These are phyloP conservation scores for Aspergillus affinis DNA, from an alignment of 495 filamentous ascomycete genomes.

Conservation along the genomic window DNA sequence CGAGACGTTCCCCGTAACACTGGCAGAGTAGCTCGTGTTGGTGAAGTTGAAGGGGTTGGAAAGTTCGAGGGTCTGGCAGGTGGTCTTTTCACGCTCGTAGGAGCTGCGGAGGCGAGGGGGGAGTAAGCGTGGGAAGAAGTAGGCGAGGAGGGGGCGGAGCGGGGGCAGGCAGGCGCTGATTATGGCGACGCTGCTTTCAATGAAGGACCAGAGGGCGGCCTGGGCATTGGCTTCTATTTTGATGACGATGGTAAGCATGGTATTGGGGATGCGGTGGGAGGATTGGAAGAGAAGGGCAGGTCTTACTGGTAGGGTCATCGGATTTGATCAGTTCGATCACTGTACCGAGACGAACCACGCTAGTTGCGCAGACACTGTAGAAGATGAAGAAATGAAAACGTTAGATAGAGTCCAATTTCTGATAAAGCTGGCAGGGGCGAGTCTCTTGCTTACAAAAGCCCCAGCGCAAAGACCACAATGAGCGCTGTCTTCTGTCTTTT, in stretches of 20 bases:
- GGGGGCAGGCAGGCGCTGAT: conserved; percentile 82
- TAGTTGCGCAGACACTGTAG: conserved; percentile 39
- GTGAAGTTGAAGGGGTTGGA: conserved; percentile 5
- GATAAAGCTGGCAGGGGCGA: background rate
- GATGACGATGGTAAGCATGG: conserved; percentile 5
- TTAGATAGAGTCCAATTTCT: background rate
- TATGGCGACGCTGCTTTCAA: conserved; percentile 80
- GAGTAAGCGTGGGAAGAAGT: conserved; percentile 57
- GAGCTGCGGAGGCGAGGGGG: conserved; percentile 21
- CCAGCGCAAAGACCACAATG: conserved; percentile 45
- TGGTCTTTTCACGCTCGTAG: conserved; percentile 19
- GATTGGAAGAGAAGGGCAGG: background rate
- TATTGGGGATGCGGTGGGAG: background rate
- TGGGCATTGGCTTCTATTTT: conserved; percentile 42
- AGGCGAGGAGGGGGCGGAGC: conserved; percentile 73
- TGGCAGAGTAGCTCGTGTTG: conserved; percentile 32
- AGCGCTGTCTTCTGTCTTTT: conserved; percentile 41
- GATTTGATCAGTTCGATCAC: conserved; percentile 16
- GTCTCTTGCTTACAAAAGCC: conserved; percentile 37
- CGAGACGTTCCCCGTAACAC: conserved; percentile 21
- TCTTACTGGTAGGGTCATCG: conserved; percentile 27
- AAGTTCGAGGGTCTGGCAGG: conserved; percentile 12
- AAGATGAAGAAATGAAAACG: background rate
- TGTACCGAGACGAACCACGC: conserved; percentile 30
- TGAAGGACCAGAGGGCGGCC: conserved; percentile 68